Evolutionary conservation across 306 rosid species (phyloP).

Genomic region (Glycyrrhiza uralensis): DNA sequence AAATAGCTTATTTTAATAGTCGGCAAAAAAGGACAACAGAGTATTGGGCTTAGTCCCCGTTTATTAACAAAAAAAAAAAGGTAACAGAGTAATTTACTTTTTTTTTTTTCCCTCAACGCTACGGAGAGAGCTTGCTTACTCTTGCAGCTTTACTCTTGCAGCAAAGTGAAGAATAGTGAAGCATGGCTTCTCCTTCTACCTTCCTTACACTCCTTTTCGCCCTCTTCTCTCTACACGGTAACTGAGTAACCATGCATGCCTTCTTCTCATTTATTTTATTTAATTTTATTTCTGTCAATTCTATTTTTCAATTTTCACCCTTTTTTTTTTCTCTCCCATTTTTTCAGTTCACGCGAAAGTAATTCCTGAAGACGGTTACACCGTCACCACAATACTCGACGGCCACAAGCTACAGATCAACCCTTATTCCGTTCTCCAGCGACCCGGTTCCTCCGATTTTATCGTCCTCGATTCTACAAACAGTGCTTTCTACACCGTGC

Average conservation of each 20-base stretch:
- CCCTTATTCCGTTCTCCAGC: slow-evolving; percentile 39
- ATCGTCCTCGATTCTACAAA: slow-evolving; percentile 47
- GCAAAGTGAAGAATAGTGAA: neutral
- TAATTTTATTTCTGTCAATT: neutral
- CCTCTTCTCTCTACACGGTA: slow-evolving; percentile 35
- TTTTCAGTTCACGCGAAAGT: slow-evolving; percentile 39
- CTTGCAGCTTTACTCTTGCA: too few relatives aligned
- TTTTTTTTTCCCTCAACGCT: neutral
- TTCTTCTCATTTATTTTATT: neutral
- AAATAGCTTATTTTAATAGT: too few relatives aligned
- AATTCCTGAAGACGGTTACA: slow-evolving; percentile 57
- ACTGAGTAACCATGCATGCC: neutral
- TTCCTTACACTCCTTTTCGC: slow-evolving; percentile 9
- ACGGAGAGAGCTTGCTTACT: neutral
- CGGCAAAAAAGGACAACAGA: too few relatives aligned
- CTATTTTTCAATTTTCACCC: neutral
- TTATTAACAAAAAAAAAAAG: too few relatives aligned
- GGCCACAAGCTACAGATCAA: slow-evolving; percentile 55
- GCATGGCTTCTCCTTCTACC: slow-evolving; percentile 31
- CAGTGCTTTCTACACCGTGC: slow-evolving; percentile 50
- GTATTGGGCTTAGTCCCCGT: too few relatives aligned
- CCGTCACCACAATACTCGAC: slow-evolving; percentile 55
- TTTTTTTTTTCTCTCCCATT: neutral
- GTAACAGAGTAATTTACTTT: too few relatives aligned
- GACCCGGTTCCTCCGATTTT: slow-evolving; percentile 53